phyloP scores from a whole-genome alignment of 495 filamentous ascomycete genomes.

The Penicillium diatomitis region DNA sequence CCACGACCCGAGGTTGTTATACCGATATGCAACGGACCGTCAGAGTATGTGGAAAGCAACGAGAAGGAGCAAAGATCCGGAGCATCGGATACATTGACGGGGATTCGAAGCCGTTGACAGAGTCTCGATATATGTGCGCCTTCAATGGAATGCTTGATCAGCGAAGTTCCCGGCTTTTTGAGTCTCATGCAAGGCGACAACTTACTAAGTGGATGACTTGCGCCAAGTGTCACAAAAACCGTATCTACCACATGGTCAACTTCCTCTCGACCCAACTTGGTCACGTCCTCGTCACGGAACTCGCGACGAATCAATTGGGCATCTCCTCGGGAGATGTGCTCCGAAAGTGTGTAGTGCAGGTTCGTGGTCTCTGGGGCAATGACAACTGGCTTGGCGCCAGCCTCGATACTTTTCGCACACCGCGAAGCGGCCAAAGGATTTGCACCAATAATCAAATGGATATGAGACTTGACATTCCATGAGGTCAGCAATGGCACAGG shows the following conservation, averaged over 20 bases:
- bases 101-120: constrained; percentile 73
- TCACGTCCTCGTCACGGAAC: constrained; percentile 69
- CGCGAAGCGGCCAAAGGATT: constrained; percentile 80
- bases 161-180: too few relatives aligned
- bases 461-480: constrained; percentile 61
- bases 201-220: constrained; percentile 44
- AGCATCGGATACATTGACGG: constrained; percentile 85
- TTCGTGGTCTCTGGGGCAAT: constrained; percentile 57
- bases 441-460: constrained; percentile 80
- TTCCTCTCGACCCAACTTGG: constrained; percentile 66
- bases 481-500: constrained; percentile 60
- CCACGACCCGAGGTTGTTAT: constrained; percentile 93
- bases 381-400: constrained; percentile 81
- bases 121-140: constrained; percentile 61
- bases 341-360: constrained; percentile 62
- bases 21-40: constrained; percentile 89
- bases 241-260: constrained; percentile 74
- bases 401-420: constrained; percentile 68
- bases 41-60: constrained; percentile 75
- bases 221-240: constrained; percentile 75
- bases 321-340: constrained; percentile 61
- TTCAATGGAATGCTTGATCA: constrained; percentile 12
- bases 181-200: neutral
- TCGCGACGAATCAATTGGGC: constrained; percentile 61
- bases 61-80: constrained; percentile 85